Evolutionary conservation across 352 stramenopile species (phyloP), one percentile per base, ranked within the genome.

Genomic region (Phytophthora citrophthora): DNA sequence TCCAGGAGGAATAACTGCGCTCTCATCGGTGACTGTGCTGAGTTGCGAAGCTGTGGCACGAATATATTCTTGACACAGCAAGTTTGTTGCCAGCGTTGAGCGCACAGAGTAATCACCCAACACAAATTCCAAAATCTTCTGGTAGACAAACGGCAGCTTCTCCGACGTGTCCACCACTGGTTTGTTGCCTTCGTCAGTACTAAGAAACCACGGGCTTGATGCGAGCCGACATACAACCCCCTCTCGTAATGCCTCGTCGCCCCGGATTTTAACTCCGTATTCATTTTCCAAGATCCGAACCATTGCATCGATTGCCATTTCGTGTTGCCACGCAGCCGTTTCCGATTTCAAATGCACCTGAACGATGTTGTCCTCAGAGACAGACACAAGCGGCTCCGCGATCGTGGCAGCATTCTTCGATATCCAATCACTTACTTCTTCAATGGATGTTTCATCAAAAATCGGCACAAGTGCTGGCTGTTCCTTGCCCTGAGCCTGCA

Each of bases 371-470:
- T 91, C 79, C 36, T 94, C 83, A 3, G 79, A 81, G 7, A 94
- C 74, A 13, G 83, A 89, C 26, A 94, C 82, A 9, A 94, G 61
- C 15, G 86, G 86, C 52, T 94, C 86, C n/a, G 83, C 83, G 38
- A 91, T 81, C 0, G 86, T 89, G 39, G 85, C 79, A 45, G 86
- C 78, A 57, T 94, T 93, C 56, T 89, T 91, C 13, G 82, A 91
- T 52, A 94, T 78, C 81, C 85, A 92, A 53, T 93, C 81, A 46
- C 79, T 86, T 15, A 87, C 70, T 64, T 90, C 79, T 36, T 94
- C 86, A 1, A 88, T 44, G 2, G 47, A 52, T 10, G 77, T 74
- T 1, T 89, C 82, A 38, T 94, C 86, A 69, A 94, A 93, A 43
- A 93, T 78, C 1, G 72, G 65, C 18, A 91, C 69, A 18, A 94